Evolutionary conservation across 495 filamentous ascomycete genomes (phyloP).

Genomic region (Ramalina peruviana): DNA sequence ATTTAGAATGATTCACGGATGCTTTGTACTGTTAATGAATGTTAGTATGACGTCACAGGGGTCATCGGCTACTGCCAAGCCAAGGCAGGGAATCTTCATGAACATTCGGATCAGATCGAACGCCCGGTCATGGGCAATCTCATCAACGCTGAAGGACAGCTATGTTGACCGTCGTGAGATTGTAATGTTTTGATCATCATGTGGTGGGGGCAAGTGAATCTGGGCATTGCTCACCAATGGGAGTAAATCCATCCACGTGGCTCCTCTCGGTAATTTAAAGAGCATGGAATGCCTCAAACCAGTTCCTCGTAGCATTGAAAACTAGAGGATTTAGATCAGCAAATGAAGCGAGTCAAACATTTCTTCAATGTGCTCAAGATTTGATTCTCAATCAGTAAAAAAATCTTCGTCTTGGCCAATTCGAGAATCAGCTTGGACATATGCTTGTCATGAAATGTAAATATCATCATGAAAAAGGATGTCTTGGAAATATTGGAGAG

Average conservation of each 20-base stretch:
- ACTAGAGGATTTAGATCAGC: no score
- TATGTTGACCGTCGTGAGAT: conserved; percentile 99
- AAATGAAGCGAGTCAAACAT: no score
- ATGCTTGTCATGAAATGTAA: conserved; percentile 43
- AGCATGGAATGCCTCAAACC: no score
- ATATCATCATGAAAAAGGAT: conserved; percentile 35
- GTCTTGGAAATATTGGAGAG: conserved; percentile 2
- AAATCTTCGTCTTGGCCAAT: conserved; percentile 30
- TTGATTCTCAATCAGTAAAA: background rate
- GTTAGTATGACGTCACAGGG: conserved; percentile 12
- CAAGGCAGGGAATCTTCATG: background rate
- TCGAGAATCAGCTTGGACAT: conserved; percentile 38
- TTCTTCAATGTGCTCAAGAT: no score
- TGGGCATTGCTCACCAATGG: no score
- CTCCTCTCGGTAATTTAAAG: no score
- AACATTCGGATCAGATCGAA: conserved; percentile 38
- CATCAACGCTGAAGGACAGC: conserved; percentile 67
- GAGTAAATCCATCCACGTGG: no score
- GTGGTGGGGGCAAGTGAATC: conserved; percentile 16
- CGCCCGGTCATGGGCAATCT: conserved; percentile 83
- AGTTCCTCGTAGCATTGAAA: no score
- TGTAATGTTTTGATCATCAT: conserved; percentile 61
- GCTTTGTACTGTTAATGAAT: background rate
- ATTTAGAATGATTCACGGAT: background rate
- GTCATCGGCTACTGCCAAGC: background rate